Evolutionary conservation across 306 rosid species (phyloP).

Genomic region (Cucurbita ficifolia): DNA sequence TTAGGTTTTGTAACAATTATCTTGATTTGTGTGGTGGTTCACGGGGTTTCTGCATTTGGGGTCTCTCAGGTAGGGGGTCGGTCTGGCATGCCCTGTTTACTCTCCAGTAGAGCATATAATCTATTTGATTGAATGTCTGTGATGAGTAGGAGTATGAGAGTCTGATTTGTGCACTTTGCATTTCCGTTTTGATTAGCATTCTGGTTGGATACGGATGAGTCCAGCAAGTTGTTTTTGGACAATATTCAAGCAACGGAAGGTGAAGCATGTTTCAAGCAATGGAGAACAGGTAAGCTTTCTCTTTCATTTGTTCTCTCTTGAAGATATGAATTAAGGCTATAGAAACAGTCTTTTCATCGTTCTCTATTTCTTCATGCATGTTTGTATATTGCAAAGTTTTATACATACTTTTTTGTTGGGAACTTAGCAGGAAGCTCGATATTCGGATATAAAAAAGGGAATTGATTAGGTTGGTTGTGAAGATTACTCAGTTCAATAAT

Average conservation of each 20-base stretch:
- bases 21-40: not conserved
- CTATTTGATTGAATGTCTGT: not conserved
- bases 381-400: not conserved
- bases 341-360: not conserved
- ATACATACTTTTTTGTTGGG: not conserved
- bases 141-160: not conserved
- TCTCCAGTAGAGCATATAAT: not conserved
- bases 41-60: not conserved
- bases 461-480: not conserved
- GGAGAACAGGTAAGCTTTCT: slow-evolving; percentile 9
- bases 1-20: not conserved
- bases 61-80: no score
- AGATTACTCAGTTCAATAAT: not conserved
- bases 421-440: not conserved
- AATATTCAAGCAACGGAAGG: slow-evolving; percentile 31
- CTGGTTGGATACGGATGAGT: slow-evolving; percentile 29
- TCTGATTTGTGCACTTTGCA: not conserved
- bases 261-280: slow-evolving; percentile 30
- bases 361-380: not conserved
- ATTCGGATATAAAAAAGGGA: not conserved
- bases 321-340: not conserved
- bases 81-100: not conserved
- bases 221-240: slow-evolving; percentile 34
- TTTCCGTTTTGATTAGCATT: not conserved
- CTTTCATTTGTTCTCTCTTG: not conserved